Conservation (phyloP, 148 eudicot species). For the Rhododendron molle region DNA sequence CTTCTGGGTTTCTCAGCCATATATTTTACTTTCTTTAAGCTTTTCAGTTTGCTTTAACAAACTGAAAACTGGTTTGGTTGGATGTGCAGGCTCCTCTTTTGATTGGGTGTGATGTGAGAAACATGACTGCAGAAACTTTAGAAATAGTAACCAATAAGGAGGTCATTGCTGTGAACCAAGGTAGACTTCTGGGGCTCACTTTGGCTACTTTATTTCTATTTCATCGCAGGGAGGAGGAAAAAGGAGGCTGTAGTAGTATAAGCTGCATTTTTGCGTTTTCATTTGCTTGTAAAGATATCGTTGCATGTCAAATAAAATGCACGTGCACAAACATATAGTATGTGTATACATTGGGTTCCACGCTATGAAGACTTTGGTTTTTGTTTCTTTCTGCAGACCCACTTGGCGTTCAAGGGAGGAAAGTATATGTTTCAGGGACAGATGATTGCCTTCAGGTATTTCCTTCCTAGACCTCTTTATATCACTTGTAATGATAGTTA, state of each 20-base stretch:
- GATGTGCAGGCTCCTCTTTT: conserved; percentile 76
- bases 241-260: background rate
- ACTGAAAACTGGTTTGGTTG: conserved; percentile 3
- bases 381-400: conserved; percentile 41
- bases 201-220: background rate
- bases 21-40: background rate
- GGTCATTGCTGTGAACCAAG: conserved; percentile 92
- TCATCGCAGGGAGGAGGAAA: background rate
- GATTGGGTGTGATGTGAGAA: conserved; percentile 92
- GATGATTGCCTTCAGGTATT: conserved; percentile 78
- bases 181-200: conserved; percentile 27
- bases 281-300: conserved; percentile 1
- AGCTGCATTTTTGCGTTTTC: background rate
- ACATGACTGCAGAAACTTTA: conserved; percentile 72
- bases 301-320: background rate
- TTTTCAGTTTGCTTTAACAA: background rate
- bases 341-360: background rate
- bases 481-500: background rate
- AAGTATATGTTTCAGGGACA: conserved; percentile 52
- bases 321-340: background rate
- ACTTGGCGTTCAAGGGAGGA: conserved; percentile 96
- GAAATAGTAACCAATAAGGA: conserved; percentile 71
- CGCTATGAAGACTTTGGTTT: background rate
- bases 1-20: background rate
- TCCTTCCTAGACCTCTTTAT: conserved; percentile 4